These are phyloP conservation scores for Pythium utonaiense DNA, from an alignment of 352 stramenopile genomes.

Conservation along the genomic window DNA sequence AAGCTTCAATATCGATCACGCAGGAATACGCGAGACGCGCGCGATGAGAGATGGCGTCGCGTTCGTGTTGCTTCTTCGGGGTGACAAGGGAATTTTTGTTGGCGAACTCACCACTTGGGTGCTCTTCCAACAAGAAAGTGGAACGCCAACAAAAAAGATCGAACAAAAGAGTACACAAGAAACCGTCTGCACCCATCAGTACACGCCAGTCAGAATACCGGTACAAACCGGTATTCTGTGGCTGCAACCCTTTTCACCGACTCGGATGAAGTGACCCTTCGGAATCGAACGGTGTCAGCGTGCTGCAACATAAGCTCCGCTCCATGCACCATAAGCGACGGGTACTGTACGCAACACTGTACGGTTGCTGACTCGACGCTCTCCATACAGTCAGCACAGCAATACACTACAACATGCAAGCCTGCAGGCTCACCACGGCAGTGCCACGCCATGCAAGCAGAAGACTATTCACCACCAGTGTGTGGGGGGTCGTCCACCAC, in stretches of 20 bases:
- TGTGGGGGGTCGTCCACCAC: too few relatives aligned
- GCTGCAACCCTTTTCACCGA: neutral
- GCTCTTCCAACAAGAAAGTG: neutral
- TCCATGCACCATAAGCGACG: too few relatives aligned
- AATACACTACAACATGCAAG: too few relatives aligned
- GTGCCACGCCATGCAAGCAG: too few relatives aligned
- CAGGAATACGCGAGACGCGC: too few relatives aligned
- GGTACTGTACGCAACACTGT: too few relatives aligned
- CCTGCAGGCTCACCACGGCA: too few relatives aligned
- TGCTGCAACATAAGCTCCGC: neutral
- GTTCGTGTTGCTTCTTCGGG: too few relatives aligned
- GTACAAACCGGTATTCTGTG: neutral
- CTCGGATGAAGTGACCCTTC: neutral
- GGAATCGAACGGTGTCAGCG: too few relatives aligned
- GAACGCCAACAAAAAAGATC: slow-evolving; percentile 4
- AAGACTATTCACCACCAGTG: too few relatives aligned
- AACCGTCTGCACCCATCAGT: neutral
- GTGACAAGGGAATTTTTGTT: too few relatives aligned
- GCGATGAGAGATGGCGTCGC: neutral
- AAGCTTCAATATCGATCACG: neutral
- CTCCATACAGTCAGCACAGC: neutral
- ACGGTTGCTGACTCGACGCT: too few relatives aligned
- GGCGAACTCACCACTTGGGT: neutral
- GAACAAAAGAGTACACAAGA: neutral
- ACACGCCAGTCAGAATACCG: neutral